phyloP scores from a whole-genome alignment of 2,329 filamentous ascomycete genomes.

The Madurella fahalii region DNA sequence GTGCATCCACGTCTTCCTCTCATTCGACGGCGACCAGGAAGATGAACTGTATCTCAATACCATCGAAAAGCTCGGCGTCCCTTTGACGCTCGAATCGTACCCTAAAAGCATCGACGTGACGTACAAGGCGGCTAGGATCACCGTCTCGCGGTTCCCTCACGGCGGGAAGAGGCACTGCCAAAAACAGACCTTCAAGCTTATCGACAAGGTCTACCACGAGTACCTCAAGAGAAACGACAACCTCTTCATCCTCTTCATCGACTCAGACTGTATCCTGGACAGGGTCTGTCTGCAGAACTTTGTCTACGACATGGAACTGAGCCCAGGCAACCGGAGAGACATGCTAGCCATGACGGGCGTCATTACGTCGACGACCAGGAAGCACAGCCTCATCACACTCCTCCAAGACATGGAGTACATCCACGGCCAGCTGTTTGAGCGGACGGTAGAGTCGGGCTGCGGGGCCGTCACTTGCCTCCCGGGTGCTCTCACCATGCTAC shows the following conservation, averaged over 20 bases:
- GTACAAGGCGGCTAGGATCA: slow-evolving; percentile 79
- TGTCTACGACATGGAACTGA: slow-evolving; percentile 97
- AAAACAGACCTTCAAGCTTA: slow-evolving; percentile 86
- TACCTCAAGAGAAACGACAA: slow-evolving; percentile 88
- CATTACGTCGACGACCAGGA: slow-evolving; percentile 89
- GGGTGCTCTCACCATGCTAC: slow-evolving; percentile 89
- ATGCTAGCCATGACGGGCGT: slow-evolving; percentile 98
- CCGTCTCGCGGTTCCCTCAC: slow-evolving; percentile 86
- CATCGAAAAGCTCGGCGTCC: slow-evolving; percentile 78
- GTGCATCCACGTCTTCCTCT: slow-evolving; percentile 92
- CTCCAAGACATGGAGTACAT: slow-evolving; percentile 98
- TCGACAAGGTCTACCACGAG: slow-evolving; percentile 84
- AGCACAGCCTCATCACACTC: slow-evolving; percentile 83
- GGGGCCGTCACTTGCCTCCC: slow-evolving; percentile 93
- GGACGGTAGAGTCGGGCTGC: slow-evolving; percentile 90
- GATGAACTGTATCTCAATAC: slow-evolving; percentile 87
- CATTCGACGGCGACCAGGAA: slow-evolving; percentile 86
- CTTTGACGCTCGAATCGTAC: slow-evolving; percentile 70
- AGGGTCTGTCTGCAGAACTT: slow-evolving; percentile 92
- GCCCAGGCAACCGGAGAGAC: slow-evolving; percentile 83
- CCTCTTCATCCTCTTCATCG: slow-evolving; percentile 92
- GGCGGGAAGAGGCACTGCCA: slow-evolving; percentile 93
- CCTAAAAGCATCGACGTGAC: slow-evolving; percentile 86
- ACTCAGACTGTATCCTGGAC: slow-evolving; percentile 94
- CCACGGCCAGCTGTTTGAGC: slow-evolving; percentile 92